Percentiles rank a stretch among this genome's conserved stretches.
These are phyloP conservation scores for Reutealis trisperma DNA, from an alignment of 345 rosid species.

Conservation along the genomic window DNA sequence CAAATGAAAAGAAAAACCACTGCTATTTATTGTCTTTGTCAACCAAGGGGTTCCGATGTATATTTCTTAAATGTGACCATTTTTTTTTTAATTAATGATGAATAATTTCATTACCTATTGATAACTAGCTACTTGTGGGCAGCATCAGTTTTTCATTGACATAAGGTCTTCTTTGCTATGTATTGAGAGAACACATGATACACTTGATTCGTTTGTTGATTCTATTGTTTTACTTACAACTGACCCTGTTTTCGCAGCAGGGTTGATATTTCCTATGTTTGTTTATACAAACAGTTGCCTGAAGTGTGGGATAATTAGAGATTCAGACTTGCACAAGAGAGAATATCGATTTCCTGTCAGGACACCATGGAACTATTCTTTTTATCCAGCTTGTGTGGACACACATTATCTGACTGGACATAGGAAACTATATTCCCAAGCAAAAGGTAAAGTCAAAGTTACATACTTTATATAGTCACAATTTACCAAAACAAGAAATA, in stretches of 20 bases:
- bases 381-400: conserved; percentile 17
- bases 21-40: too few relatives aligned
- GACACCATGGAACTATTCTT: conserved; percentile 26
- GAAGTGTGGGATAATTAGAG: conserved; percentile 35
- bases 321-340: conserved; percentile 35
- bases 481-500: not conserved
- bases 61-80: too few relatives aligned
- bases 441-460: conserved; percentile 21
- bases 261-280: conserved; percentile 38
- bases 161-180: not conserved
- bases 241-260: conserved; percentile 23
- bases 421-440: conserved; percentile 6
- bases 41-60: too few relatives aligned
- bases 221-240: conserved; percentile 1
- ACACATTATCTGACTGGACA: conserved; percentile 5
- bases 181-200: not conserved
- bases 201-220: conserved; percentile 3
- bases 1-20: too few relatives aligned
- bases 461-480: not conserved
- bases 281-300: conserved; percentile 17
- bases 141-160: not conserved
- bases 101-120: too few relatives aligned
- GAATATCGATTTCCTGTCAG: conserved; percentile 17
- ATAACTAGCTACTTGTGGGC: not conserved
- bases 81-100: too few relatives aligned